Base-by-base conservation (phyloP, 2,329 filamentous ascomycete species). In the Tetracladium maxilliforme region DNA sequence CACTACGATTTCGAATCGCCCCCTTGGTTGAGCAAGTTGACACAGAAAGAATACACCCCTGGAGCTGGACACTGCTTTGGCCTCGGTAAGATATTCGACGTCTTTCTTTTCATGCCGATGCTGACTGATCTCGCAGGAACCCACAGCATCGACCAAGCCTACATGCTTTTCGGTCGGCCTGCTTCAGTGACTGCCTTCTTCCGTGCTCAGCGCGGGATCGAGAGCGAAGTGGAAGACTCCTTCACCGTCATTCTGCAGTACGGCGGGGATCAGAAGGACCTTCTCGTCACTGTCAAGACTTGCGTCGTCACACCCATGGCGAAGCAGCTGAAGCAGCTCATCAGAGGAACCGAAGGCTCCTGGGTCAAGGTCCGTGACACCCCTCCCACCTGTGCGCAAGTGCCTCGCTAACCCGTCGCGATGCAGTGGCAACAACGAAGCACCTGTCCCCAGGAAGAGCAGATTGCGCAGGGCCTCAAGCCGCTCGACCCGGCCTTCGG, bases 31-130 rank as follows among this genome's bases (percentile, higher is more conserved):
- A 29, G 39, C 1, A 26, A 21, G 1, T 49, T 46, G 39, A 48
- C 34, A 0, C 28, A 25, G 5, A 45, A 45, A 17, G 38, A 48
- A 16, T 52, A 51, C 22, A 38, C 33, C 0, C 49, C 51, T 0
- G 56, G 56, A 0, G 37, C 46, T 2, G 55, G 56, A 1, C 51
- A 58, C 43, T 36, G 51, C 0, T 60, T 53, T 31, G 56, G 48
- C 2, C 42, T 59, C 0, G 56, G 54, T 41, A 39, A 27, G 29
- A 21, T 14, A 16, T 14, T 10, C 7, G 20, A 9, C 14, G 12
- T 10, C 16, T 17, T 12, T 7, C 6, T 10, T 13, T 8, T n/a
- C n/a, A n/a, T 33, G 31, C 7, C 8, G 18, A 15, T n/a, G 10
- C n/a, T n/a, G n/a, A n/a, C n/a, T n/a, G n/a, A 10, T 9, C 14